Conservation (phyloP, 176 grass and related monocot genomes). For the Thalia dealbata region DNA sequence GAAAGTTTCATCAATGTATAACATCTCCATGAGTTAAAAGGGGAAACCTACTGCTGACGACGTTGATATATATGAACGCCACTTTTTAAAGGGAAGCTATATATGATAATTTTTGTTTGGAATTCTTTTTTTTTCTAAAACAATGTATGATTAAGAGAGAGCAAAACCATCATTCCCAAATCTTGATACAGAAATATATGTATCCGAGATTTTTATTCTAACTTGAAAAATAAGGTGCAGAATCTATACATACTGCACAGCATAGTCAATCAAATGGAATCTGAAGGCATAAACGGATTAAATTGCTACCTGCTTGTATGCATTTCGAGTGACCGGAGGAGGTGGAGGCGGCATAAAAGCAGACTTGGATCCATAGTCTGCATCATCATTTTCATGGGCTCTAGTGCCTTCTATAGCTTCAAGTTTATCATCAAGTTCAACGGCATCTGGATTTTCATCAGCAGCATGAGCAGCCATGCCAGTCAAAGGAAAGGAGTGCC, state of each 20-base stretch:
- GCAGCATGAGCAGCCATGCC: slow-evolving; percentile 60
- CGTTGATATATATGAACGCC: too few relatives aligned
- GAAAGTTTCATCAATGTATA: not conserved
- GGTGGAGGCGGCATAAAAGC: slow-evolving; percentile 38
- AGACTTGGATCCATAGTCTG: slow-evolving; percentile 29
- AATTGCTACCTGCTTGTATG: slow-evolving; percentile 46
- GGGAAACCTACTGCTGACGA: too few relatives aligned
- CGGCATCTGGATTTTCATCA: slow-evolving; percentile 51
- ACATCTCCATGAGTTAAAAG: not conserved
- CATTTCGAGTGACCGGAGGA: slow-evolving; percentile 24
- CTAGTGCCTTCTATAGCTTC: slow-evolving; percentile 25
- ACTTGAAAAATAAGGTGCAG: not conserved
- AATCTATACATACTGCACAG: not conserved
- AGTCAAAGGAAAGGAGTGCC: slow-evolving; percentile 45
- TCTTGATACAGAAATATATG: too few relatives aligned
- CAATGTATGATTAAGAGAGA: too few relatives aligned
- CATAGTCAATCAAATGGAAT: not conserved
- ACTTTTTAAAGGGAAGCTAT: not conserved
- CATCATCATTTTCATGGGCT: slow-evolving; percentile 30
- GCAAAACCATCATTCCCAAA: too few relatives aligned
- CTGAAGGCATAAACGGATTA: slow-evolving; percentile 1
- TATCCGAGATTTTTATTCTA: too few relatives aligned
- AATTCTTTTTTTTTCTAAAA: too few relatives aligned
- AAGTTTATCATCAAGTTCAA: slow-evolving; percentile 52
- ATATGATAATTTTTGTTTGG: too few relatives aligned